Evolutionary conservation across 176 grass and related monocot genomes (phyloP), one percentile per base, ranked within the genome.

Genomic region (Secale cereale): DNA sequence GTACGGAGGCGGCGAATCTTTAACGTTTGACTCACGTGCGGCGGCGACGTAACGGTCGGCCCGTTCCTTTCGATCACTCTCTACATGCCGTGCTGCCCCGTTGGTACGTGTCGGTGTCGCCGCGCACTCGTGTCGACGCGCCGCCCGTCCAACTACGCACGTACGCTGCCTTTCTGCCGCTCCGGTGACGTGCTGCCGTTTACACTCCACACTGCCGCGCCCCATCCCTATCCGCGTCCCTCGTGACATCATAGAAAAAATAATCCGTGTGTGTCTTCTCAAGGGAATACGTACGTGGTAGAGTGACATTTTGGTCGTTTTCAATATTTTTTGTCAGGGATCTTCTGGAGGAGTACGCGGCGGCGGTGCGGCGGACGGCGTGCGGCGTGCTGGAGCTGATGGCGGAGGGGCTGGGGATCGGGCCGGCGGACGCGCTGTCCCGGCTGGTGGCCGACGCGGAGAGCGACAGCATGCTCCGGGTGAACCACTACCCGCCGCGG

Each of bases 401-500:
- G 86, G 95, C 95, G 46, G 88, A 98, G 81, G 92, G 95, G 10
- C 87, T 98, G 2, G 70, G 84, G n/a, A 27, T 94, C 26, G 77
- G 11, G 13, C 79, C 83, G 63, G 29, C 62, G 74, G 78, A 91
- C 76, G 60, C 78, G 57, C 54, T 98, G 25, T 85, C 90, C 41
- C 85, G 86, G 86, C 74, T 93, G 87, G 92, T 98, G 78, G 30
- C 40, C 73, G 82, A 89, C 40, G 80, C 23, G 30, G 95, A 95
- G 74, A 98, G 92, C 39, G 95, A 98, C 77, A 88, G 54, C 61
- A 41, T 93, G 77, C 56, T 95, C 46, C 83, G 92, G 66, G 79
- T 98, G 78, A 98, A 98, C 70, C 95, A 98, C 81, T 98, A 98
- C 85, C 95, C 91, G 37, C 92, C 86, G 30, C 88, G 90, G 15